These are phyloP conservation scores for Arthrinium phaeospermum DNA, from an alignment of 2,329 filamentous ascomycete species.

Conservation along the genomic window DNA sequence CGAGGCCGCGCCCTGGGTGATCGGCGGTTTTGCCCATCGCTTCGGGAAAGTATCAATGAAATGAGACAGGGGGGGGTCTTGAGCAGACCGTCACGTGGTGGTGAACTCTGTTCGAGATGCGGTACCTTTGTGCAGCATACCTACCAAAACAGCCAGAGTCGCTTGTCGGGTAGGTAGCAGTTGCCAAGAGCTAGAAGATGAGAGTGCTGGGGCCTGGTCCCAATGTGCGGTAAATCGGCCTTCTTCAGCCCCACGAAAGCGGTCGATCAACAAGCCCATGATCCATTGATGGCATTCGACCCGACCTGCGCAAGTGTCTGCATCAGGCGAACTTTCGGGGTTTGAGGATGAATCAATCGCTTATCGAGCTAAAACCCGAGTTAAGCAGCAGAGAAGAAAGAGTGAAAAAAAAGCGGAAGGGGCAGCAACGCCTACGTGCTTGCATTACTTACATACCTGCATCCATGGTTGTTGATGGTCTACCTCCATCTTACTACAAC, in stretches of 20 bases:
- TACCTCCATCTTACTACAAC: conserved; percentile 1
- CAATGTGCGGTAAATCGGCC: background rate
- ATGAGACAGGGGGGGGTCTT: background rate
- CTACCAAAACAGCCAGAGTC: background rate
- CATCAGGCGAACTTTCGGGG: background rate
- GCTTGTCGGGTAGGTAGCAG: background rate
- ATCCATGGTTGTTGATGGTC: background rate
- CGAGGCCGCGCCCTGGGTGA: background rate
- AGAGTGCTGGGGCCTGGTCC: background rate
- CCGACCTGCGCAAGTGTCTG: background rate
- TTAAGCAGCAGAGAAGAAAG: background rate
- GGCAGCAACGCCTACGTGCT: background rate
- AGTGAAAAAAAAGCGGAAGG: background rate
- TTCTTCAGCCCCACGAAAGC: conserved; percentile 8
- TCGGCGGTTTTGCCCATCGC: background rate
- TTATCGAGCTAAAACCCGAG: conserved; percentile 4
- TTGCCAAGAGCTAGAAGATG: background rate
- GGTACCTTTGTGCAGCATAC: background rate
- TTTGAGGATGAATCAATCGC: background rate
- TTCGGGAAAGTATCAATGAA: conserved; percentile 12
- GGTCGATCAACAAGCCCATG: conserved; percentile 1
- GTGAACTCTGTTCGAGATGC: background rate
- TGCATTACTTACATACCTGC: background rate
- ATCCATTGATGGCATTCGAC: background rate
- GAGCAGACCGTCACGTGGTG: background rate